These are phyloP conservation scores for Ophiostoma himal-ulmi DNA, from an alignment of 2,329 filamentous ascomycete species.

Conservation along the genomic window DNA sequence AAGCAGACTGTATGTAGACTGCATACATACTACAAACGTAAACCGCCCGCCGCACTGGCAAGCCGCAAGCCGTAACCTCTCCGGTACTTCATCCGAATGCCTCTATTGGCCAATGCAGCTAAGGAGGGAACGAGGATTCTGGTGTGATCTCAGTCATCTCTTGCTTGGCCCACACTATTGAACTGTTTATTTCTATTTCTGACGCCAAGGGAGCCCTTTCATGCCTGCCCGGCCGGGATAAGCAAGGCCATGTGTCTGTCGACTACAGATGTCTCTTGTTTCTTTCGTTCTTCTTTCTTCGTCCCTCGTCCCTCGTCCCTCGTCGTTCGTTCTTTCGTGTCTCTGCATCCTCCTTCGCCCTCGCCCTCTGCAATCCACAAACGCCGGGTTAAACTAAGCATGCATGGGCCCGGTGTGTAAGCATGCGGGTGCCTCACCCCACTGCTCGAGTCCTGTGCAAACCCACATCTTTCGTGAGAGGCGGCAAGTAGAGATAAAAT, in stretches of 20 bases:
- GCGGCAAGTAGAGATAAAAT: not conserved
- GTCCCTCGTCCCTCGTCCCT: not conserved
- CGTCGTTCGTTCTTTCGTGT: not conserved
- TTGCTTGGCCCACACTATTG: slow-evolving; percentile 6
- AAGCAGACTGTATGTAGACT: not conserved
- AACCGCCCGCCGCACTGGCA: slow-evolving; percentile 2
- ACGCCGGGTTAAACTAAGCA: not conserved
- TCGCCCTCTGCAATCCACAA: not conserved
- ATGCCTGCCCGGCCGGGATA: not conserved
- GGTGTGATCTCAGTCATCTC: slow-evolving; percentile 9
- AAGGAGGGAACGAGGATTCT: not conserved
- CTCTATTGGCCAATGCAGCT: not conserved
- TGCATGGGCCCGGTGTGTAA: not conserved
- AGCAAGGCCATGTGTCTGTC: not conserved
- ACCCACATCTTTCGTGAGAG: not conserved
- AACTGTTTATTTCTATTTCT: not conserved
- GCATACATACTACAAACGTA: not conserved
- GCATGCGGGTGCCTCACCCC: not conserved
- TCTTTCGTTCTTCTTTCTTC: not conserved
- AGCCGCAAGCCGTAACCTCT: not conserved
- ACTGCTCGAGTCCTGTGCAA: not conserved
- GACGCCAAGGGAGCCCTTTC: not conserved
- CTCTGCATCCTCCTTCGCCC: not conserved
- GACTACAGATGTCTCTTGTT: not conserved
- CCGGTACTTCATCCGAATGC: not conserved